A percentile compares a stretch with the other conserved stretches of the same genome.
phyloP scores from a whole-genome alignment of 768 basidiomycete genomes.

The Crepidotus variabilis region DNA sequence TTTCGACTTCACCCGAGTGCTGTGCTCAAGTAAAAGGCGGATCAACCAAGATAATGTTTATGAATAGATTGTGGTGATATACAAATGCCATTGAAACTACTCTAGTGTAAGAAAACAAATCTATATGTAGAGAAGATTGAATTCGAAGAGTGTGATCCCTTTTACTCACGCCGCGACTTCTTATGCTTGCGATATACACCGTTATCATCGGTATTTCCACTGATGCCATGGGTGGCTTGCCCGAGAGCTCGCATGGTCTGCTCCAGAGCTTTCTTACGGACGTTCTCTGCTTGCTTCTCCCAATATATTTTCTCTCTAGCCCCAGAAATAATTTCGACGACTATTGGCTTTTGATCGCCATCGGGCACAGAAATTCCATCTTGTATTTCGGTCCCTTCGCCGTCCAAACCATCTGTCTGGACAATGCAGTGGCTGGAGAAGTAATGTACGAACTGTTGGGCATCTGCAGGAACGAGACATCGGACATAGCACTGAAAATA shows the following conservation, averaged over 20 bases:
- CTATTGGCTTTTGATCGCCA: conserved; percentile 25
- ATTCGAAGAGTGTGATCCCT: too few relatives aligned
- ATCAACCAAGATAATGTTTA: too few relatives aligned
- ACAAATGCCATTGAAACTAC: too few relatives aligned
- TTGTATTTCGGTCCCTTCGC: conserved; percentile 32
- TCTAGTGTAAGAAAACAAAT: too few relatives aligned
- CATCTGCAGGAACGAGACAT: conserved; percentile 47
- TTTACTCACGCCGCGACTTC: not conserved
- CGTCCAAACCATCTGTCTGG: conserved; percentile 56
- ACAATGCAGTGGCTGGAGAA: conserved; percentile 33
- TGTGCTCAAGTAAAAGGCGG: too few relatives aligned
- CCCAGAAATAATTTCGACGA: conserved; percentile 55
- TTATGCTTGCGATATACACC: not conserved
- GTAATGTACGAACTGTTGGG: conserved; percentile 38
- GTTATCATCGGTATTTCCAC: not conserved
- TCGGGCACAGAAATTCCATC: conserved; percentile 2
- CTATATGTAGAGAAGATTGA: too few relatives aligned
- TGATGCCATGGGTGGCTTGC: not conserved
- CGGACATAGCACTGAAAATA: conserved; percentile 66
- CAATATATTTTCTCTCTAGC: conserved; percentile 69
- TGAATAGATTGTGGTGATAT: too few relatives aligned
- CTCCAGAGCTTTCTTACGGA: conserved; percentile 55
- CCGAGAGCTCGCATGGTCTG: conserved; percentile 16
- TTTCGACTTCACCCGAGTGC: too few relatives aligned
- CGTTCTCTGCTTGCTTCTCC: conserved; percentile 72